Base-by-base conservation (phyloP, 192 early-diverging fungal species). In the Glomus cerebriforme region DNA sequence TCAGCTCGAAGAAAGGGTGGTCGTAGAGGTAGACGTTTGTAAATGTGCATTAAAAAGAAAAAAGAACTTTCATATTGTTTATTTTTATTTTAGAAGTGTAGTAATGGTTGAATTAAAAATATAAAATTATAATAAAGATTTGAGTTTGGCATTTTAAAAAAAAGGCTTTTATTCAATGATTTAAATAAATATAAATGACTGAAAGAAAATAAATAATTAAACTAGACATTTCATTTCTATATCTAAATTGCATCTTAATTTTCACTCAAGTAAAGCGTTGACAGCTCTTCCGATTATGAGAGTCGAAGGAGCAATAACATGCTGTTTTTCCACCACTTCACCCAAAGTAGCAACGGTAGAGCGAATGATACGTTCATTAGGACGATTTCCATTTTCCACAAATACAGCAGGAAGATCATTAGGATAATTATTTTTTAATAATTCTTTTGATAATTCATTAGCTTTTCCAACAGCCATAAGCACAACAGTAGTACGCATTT, bases 21-120 rank as follows among this genome's bases (percentile, higher is more conserved):
- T 94, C 96, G 98, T 84, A 96, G 98, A 91, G 98, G 98, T 96
- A 96, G 98, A 91, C 97, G 98, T 91, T 88, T 96, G 84, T 96
- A 89, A 90, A 45, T n/a, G 22, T 54, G 22, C 19, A 54, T 54
- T 17, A 54, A 22, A 22, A 22, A 7, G 17, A 54, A 7, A 7
- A 7, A 54, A 7, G 15, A 19, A 6, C 22, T 22, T 17, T 54
- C 19, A 22, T 54, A 22, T 54, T 6, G 17, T 54, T 54, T 54
- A 54, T 43, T 10, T 43, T n/a, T n/a, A n/a, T n/a, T n/a, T n/a
- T n/a, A n/a, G 12, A 43, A 43, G 12, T 43, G 39, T 43, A 43
- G 2, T 2, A 10, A 43, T 39, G 9, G 9, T 43, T 43, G 39
- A 10, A 39, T 39, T 39, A 39, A 39, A 39, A 10, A 10, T 39